Evolutionary conservation across 768 basidiomycete genomes (phyloP), one percentile per base, ranked within the genome.

Genomic region (Macrolepiota albuminosa): DNA sequence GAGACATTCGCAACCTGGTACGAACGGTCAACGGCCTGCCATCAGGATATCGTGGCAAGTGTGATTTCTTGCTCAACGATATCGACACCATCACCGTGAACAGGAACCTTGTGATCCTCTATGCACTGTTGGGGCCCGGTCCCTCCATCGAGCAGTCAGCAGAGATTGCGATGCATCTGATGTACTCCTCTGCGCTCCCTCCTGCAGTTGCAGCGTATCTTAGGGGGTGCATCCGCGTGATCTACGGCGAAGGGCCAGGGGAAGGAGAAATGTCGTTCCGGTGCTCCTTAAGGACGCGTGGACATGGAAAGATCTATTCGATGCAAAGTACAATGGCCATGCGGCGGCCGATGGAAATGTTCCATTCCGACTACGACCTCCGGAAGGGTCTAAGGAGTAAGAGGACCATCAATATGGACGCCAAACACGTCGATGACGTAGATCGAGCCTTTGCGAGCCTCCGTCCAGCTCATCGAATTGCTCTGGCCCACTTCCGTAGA

Each of bases 121-220:
- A 70, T 29, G 71, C 69, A 9, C 70, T 79, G 11, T 71, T 77
- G n/a, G 69, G 67, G 14, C 67, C 76, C 2, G 76, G 75, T 8
- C 75, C 75, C 9, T 73, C 76, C 8, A 66, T 74, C 40, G 76
- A 78, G 18, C 75, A 78, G 68, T 73, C 74, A 5, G 77, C 75
- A 11, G 77, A 78, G 63, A 67, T 80, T 10, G 74, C 74, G 0
- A 65, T 69, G 8, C 78, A 78, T 60, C 64, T 78, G 29, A 78
- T 78, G 75, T 80, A 78, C 63, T 78, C 78, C 1, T 66, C 74
- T 42, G 68, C 67, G 26, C 66, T 80, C n/a, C 66, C 75, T 0
- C 68, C 70, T 10, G 69, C 71, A 7, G 68, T 69, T 21, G 73
- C 73, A 13, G 68, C 72, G 3, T 77, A 78, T 54, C 56, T 77